A percentile compares a stretch with the other conserved stretches of the same genome.
Conservation (phyloP, 257 asterid species). For the Solanum tarapatanum region DNA sequence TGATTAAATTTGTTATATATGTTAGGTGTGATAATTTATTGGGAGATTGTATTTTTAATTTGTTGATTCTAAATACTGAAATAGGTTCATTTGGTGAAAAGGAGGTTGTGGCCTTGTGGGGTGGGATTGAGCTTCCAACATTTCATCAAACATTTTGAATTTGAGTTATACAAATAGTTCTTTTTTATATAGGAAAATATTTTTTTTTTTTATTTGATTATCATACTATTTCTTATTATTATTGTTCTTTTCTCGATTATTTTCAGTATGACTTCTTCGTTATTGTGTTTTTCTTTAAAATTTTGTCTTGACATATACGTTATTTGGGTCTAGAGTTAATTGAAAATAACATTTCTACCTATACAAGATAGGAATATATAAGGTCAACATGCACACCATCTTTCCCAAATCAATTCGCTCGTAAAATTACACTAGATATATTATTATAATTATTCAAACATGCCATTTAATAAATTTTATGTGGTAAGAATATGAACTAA, state of each 20-base stretch:
- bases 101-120: not conserved
- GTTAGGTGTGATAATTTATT: not conserved
- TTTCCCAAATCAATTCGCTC: accelerated
- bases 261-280: too few relatives aligned
- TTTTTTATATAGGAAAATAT: too few relatives aligned
- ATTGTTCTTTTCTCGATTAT: not conserved
- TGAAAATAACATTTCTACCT: too few relatives aligned
- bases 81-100: not conserved
- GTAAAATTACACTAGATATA: too few relatives aligned
- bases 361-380: too few relatives aligned
- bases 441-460: too few relatives aligned
- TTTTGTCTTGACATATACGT: too few relatives aligned
- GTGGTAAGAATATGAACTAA: accelerated
- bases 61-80: not conserved
- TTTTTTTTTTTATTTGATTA: too few relatives aligned
- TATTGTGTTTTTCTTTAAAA: not conserved
- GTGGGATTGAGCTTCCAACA: not conserved
- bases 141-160: not conserved
- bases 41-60: not conserved
- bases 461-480: not conserved
- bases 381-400: too few relatives aligned
- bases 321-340: not conserved
- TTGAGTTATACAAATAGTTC: too few relatives aligned
- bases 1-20: not conserved
- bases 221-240: too few relatives aligned